Evolutionary conservation across 208 protist species (phyloP).

Genomic region (Leishmania arabica): DNA sequence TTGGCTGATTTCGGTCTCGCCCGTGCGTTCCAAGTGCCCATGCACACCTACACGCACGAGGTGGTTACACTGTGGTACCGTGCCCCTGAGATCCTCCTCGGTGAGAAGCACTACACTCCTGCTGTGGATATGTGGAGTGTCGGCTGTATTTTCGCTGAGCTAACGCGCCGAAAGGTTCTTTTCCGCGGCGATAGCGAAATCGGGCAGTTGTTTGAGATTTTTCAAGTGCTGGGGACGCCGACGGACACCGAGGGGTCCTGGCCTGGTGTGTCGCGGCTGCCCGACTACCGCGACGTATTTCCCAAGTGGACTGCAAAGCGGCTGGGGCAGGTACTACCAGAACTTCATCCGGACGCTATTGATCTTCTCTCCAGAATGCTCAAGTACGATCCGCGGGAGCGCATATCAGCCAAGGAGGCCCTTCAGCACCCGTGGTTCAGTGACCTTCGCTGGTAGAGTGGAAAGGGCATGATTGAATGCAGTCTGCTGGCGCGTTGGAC

Average conservation of each 20-base stretch:
- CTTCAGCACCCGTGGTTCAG: conserved; percentile 93
- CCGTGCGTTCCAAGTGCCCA: conserved; percentile 97
- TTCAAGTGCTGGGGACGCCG: conserved; percentile 97
- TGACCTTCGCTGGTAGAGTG: conserved; percentile 57
- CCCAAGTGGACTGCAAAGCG: conserved; percentile 91
- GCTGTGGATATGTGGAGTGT: conserved; percentile 99
- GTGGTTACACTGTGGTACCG: conserved; percentile 99
- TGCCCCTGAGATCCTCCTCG: conserved; percentile 99
- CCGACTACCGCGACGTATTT: conserved; percentile 97
- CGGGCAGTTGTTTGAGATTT: conserved; percentile 98
- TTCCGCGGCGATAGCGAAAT: conserved; percentile 98
- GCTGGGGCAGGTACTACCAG: conserved; percentile 64
- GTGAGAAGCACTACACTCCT: conserved; percentile 98
- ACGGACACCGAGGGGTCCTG: conserved; percentile 94
- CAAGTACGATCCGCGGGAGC: conserved; percentile 84
- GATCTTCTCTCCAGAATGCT: conserved; percentile 92
- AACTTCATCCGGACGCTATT: conserved; percentile 79
- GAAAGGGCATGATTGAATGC: not conserved
- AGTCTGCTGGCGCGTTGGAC: not conserved
- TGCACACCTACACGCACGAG: conserved; percentile 99
- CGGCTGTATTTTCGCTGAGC: conserved; percentile 99
- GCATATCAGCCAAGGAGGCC: conserved; percentile 91
- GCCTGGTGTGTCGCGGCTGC: conserved; percentile 97
- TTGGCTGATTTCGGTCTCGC: conserved; percentile 98
- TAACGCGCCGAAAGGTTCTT: conserved; percentile 93